These are phyloP conservation scores for Aspergillus sp. DNA, from an alignment of 2,329 filamentous ascomycete species.

Conservation along the genomic window DNA sequence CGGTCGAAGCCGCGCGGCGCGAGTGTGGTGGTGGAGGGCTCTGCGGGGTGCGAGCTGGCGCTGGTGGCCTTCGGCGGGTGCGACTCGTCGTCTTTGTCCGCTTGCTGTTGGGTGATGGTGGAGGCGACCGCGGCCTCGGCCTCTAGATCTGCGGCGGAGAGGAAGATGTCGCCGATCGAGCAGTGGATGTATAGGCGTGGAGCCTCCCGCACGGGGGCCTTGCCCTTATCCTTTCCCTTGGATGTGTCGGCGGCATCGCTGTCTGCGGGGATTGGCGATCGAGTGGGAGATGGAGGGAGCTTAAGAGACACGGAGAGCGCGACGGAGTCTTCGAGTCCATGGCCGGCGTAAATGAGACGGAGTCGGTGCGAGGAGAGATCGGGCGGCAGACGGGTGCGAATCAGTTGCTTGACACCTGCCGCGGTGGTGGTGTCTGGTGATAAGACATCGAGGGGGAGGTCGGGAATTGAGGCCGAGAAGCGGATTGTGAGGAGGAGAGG, in stretches of 20 bases:
- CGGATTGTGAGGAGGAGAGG: conserved; percentile 76
- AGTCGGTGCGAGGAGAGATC: conserved; percentile 66
- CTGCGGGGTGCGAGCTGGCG: conserved; percentile 9
- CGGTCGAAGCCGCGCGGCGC: conserved; percentile 83
- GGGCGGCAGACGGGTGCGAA: conserved; percentile 67
- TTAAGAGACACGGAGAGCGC: conserved; percentile 68
- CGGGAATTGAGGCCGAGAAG: conserved; percentile 81
- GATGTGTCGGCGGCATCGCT: conserved; percentile 17
- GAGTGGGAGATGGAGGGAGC: conserved; percentile 56
- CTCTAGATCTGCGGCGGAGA: conserved; percentile 67
- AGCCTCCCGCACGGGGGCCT: conserved; percentile 54
- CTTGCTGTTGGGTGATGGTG: conserved; percentile 21
- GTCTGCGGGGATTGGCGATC: conserved; percentile 26
- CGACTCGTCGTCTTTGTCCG: background rate
- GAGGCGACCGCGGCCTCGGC: conserved; percentile 55
- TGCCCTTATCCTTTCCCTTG: conserved; percentile 58
- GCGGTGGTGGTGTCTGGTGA: conserved; percentile 68
- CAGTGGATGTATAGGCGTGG: conserved; percentile 85
- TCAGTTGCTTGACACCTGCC: conserved; percentile 74
- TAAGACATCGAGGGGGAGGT: conserved; percentile 74
- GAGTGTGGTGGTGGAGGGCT: conserved; percentile 44
- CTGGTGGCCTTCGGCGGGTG: background rate
- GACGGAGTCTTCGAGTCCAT: conserved; percentile 72
- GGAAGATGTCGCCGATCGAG: conserved; percentile 73
- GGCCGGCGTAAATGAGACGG: conserved; percentile 86